These are phyloP conservation scores for Pleurotus djamor DNA, from an alignment of 768 basidiomycete species.

Conservation along the genomic window DNA sequence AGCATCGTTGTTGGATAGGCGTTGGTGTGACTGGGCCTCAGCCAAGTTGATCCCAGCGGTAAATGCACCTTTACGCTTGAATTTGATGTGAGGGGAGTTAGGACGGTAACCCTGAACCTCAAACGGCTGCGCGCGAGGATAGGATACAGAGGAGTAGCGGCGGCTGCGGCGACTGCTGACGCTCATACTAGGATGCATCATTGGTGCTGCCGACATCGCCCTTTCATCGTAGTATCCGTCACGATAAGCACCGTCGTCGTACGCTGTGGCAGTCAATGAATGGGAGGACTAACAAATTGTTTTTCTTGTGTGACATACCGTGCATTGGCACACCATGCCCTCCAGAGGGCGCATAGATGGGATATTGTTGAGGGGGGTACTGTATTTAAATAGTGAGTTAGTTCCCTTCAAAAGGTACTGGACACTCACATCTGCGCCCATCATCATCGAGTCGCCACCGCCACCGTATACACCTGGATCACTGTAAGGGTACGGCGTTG, in stretches of 20 bases:
- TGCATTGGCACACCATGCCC: conserved; percentile 29
- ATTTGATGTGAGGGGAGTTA: conserved; percentile 57
- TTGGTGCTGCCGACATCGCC: conserved; percentile 34
- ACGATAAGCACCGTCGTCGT: conserved; percentile 49
- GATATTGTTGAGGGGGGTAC: conserved; percentile 46
- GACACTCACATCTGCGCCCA: conserved; percentile 33
- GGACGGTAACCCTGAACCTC: conserved; percentile 44
- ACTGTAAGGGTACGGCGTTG: conserved; percentile 14
- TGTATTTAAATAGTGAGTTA: conserved; percentile 13
- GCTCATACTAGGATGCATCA: conserved; percentile 21
- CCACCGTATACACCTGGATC: conserved; percentile 22
- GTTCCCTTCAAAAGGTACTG: conserved; percentile 1
- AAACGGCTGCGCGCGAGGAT: conserved; percentile 30
- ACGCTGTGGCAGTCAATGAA: conserved; percentile 30
- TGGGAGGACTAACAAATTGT: not conserved
- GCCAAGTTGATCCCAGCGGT: conserved; percentile 62
- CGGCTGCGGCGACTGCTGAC: conserved; percentile 37
- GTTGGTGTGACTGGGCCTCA: conserved; percentile 65
- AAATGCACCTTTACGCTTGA: conserved; percentile 71
- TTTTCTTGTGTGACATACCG: conserved; percentile 14
- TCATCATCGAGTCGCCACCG: conserved; percentile 25
- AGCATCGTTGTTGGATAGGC: conserved; percentile 60
- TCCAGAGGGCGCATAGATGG: conserved; percentile 39
- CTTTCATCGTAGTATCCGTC: conserved; percentile 55
- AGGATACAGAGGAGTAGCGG: conserved; percentile 52